Percentiles rank a stretch among this genome's conserved stretches.
Evolutionary conservation across 768 basidiomycete genomes (phyloP).

Genomic region (Rhizopogon salebrosus): DNA sequence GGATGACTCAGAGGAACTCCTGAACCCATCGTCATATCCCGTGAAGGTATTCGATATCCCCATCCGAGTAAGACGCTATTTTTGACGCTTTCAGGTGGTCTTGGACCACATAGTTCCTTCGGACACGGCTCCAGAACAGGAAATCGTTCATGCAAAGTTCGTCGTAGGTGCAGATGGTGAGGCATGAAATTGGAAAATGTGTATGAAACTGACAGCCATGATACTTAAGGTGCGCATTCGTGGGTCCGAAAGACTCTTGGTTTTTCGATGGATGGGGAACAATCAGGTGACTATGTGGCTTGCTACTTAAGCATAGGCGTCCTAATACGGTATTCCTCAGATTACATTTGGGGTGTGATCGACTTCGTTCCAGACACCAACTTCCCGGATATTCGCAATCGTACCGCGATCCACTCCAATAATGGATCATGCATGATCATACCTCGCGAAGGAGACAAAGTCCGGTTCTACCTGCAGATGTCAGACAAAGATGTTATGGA

Average conservation of each 20-base stretch:
- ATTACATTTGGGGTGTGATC: conserved; percentile 81
- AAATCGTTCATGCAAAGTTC: conserved; percentile 28
- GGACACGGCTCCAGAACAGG: conserved; percentile 25
- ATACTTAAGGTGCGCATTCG: conserved; percentile 35
- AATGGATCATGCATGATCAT: conserved; percentile 70
- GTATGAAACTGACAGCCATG: background rate
- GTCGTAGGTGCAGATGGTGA: conserved; percentile 33
- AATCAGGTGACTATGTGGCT: conserved; percentile 29
- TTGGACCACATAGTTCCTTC: conserved; percentile 1
- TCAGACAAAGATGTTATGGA: conserved; percentile 42
- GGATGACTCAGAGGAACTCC: conserved; percentile 34
- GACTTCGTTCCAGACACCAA: conserved; percentile 68
- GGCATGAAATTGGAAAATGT: background rate
- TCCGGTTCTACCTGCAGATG: conserved; percentile 70
- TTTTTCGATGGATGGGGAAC: conserved; percentile 43
- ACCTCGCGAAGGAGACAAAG: conserved; percentile 63
- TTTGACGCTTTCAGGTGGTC: conserved; percentile 1
- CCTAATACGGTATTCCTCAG: conserved; percentile 23
- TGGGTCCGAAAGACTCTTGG: conserved; percentile 42
- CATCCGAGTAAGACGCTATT: background rate
- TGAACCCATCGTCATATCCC: conserved; percentile 22
- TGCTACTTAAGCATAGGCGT: background rate
- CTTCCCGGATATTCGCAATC: conserved; percentile 73
- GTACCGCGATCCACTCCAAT: conserved; percentile 60
- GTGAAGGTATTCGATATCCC: conserved; percentile 20